Conservation (phyloP, 495 filamentous ascomycete genomes). For the Penicillium cinerascens region DNA sequence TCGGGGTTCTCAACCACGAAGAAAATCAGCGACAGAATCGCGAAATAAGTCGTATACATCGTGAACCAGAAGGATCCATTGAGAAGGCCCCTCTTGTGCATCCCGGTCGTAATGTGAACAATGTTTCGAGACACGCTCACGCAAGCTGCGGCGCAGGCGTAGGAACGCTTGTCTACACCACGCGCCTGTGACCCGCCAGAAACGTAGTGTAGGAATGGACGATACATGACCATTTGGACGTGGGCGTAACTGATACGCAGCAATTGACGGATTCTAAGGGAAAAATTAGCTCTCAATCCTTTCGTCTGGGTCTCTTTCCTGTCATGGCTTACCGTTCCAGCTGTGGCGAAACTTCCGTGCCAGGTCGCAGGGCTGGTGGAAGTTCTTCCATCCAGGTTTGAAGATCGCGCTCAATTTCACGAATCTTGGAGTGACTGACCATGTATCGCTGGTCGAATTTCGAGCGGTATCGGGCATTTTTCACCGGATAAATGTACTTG, state of each 20-base stretch:
- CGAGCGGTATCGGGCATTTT: conserved; percentile 52
- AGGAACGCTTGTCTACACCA: conserved; percentile 78
- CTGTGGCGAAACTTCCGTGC: conserved; percentile 66
- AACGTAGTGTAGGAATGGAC: conserved; percentile 93
- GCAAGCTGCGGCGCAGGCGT: conserved; percentile 88
- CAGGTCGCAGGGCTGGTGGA: conserved; percentile 69
- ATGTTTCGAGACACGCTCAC: conserved; percentile 92
- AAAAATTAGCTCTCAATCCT: not conserved
- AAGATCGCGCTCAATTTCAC: conserved; percentile 86
- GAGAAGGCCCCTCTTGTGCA: conserved; percentile 77
- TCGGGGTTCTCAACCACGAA: conserved; percentile 88
- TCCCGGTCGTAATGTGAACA: conserved; percentile 84
- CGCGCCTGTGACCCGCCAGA: conserved; percentile 65
- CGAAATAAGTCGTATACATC: conserved; percentile 94
- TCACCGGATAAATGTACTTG: conserved; percentile 85
- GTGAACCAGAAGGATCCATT: conserved; percentile 95
- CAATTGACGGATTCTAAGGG: conserved; percentile 72
- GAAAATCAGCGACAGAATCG: conserved; percentile 84
- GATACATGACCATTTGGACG: conserved; percentile 91
- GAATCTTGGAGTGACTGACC: conserved; percentile 83
- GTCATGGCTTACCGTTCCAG: conserved; percentile 63
- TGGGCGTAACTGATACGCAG: conserved; percentile 85
- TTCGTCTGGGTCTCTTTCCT: not conserved
- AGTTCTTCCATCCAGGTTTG: conserved; percentile 79
- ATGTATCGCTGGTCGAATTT: conserved; percentile 66